A percentile compares a stretch with the other conserved stretches of the same genome.
Evolutionary conservation across 2,329 filamentous ascomycete genomes (phyloP).

Genomic region (Monosporascus sp.): DNA sequence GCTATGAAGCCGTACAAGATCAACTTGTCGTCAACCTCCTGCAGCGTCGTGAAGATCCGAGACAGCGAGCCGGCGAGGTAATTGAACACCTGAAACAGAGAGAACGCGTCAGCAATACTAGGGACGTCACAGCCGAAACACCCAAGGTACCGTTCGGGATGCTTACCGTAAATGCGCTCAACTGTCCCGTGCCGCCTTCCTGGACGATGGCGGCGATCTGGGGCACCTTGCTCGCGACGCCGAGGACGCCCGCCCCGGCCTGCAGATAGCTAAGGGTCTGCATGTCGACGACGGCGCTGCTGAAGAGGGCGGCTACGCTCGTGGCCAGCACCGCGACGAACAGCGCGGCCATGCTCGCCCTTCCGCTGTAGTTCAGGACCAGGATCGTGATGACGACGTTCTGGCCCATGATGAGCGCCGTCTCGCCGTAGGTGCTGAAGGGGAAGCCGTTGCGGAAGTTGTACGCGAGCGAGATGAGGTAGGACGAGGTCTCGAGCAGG

Average conservation of each 20-base stretch:
- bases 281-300: slow-evolving; percentile 57
- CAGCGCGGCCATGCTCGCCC: slow-evolving; percentile 60
- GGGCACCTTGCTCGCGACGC: slow-evolving; percentile 86
- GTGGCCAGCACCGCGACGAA: slow-evolving; percentile 74
- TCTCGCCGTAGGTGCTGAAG: slow-evolving; percentile 96
- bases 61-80: slow-evolving; percentile 89
- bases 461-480: slow-evolving; percentile 88
- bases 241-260: slow-evolving; percentile 74
- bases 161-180: slow-evolving; percentile 90
- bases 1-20: slow-evolving; percentile 94
- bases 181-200: slow-evolving; percentile 85
- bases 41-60: slow-evolving; percentile 94
- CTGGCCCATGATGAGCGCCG: slow-evolving; percentile 83
- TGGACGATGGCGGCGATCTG: slow-evolving; percentile 85
- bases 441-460: slow-evolving; percentile 87
- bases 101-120: background rate
- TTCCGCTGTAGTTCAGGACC: slow-evolving; percentile 77
- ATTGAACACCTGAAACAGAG: slow-evolving; percentile 75
- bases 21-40: slow-evolving; percentile 94
- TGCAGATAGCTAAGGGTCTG: slow-evolving; percentile 69
- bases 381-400: slow-evolving; percentile 85
- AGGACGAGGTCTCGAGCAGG: slow-evolving; percentile 81
- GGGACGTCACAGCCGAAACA: background rate
- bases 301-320: slow-evolving; percentile 66
- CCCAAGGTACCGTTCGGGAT: background rate